These are phyloP conservation scores for Elaeis guineensis DNA, from an alignment of 176 grass and related monocot genomes.

Conservation along the genomic window DNA sequence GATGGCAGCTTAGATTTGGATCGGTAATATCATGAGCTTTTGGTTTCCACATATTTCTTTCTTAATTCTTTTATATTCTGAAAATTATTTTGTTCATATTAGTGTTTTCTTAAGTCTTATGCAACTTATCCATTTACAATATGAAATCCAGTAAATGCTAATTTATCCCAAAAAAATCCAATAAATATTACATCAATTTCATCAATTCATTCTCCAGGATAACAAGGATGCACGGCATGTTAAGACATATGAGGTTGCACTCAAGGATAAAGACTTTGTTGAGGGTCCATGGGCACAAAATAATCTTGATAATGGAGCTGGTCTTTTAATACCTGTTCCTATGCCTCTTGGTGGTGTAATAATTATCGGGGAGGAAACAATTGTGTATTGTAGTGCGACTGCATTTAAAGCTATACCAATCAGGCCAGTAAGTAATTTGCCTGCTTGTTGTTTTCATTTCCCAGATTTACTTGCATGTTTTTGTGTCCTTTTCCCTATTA, in stretches of 20 bases:
- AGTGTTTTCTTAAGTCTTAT: no score
- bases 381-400: slow-evolving; percentile 86
- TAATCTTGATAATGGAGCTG: slow-evolving; percentile 92
- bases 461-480: slow-evolving; percentile 2
- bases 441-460: slow-evolving; percentile 5
- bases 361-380: slow-evolving; percentile 93
- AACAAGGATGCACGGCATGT: slow-evolving; percentile 97
- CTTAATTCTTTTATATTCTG: no score
- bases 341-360: slow-evolving; percentile 90
- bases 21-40: no score
- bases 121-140: no score
- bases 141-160: no score
- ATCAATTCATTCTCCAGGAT: slow-evolving; percentile 36
- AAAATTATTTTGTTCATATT: no score
- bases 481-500: not conserved
- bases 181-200: slow-evolving; percentile 1
- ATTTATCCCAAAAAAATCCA: no score
- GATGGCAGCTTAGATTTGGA: no score
- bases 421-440: slow-evolving; percentile 48
- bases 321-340: slow-evolving; percentile 82
- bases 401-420: slow-evolving; percentile 98
- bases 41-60: no score
- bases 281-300: slow-evolving; percentile 96
- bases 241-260: slow-evolving; percentile 91
- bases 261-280: slow-evolving; percentile 95